Conservation (phyloP, 2,329 filamentous ascomycete genomes). For the Daldinia sp. region DNA sequence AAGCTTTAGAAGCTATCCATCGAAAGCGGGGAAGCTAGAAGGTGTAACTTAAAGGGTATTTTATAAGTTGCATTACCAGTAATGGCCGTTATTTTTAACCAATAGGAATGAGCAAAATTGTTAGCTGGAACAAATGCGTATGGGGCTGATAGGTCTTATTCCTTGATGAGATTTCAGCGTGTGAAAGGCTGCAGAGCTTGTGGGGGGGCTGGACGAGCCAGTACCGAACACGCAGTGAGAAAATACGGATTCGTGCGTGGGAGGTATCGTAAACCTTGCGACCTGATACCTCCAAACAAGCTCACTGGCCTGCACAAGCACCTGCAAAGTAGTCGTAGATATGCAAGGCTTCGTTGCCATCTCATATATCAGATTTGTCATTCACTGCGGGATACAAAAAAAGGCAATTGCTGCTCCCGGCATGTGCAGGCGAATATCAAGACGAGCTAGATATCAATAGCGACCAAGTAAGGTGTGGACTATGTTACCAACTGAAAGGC, state of each 20-base stretch:
- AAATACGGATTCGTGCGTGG: constrained; percentile 20
- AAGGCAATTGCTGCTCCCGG: constrained; percentile 37
- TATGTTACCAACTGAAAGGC: background rate
- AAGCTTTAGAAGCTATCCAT: constrained; percentile 33
- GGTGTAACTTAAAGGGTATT: constrained; percentile 34
- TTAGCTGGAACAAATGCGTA: constrained; percentile 31
- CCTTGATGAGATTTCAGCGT: constrained; percentile 22
- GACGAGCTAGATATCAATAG: constrained; percentile 11
- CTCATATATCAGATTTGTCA: constrained; percentile 31
- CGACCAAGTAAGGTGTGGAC: constrained; percentile 8
- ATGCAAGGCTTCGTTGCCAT: constrained; percentile 30
- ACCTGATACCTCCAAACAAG: constrained; percentile 31
- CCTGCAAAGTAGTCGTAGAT: constrained; percentile 28
- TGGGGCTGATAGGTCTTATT: constrained; percentile 32
- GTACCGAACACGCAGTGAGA: constrained; percentile 23
- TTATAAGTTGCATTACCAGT: constrained; percentile 29
- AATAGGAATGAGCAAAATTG: constrained; percentile 23
- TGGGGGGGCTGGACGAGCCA: constrained; percentile 27
- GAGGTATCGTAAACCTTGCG: constrained; percentile 23
- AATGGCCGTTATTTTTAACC: constrained; percentile 22
- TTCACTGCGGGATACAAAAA: constrained; percentile 19
- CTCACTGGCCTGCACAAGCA: constrained; percentile 23
- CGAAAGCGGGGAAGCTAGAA: constrained; percentile 35
- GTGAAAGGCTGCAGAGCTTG: constrained; percentile 24
- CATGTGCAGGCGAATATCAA: constrained; percentile 37